These are phyloP conservation scores for Astragalus glycyphyllos DNA, from an alignment of 306 rosid species.

Conservation along the genomic window DNA sequence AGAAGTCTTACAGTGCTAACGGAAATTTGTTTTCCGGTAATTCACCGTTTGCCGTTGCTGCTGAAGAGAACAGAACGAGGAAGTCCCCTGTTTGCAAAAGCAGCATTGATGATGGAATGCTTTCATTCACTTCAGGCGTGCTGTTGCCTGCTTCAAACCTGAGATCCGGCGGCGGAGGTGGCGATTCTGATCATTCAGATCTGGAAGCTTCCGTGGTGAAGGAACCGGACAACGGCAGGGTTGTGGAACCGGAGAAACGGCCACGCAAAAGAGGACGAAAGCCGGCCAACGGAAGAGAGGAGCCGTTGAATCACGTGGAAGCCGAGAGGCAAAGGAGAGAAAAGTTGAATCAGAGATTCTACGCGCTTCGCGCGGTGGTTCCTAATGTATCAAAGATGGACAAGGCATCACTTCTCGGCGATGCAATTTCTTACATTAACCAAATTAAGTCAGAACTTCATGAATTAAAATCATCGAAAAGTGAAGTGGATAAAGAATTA, in stretches of 20 bases:
- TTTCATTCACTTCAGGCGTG: slow-evolving; percentile 84
- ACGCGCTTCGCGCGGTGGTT: slow-evolving; percentile 91
- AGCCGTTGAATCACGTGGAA: slow-evolving; percentile 91
- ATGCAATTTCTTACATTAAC: slow-evolving; percentile 81
- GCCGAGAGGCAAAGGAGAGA: slow-evolving; percentile 94
- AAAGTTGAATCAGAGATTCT: slow-evolving; percentile 90
- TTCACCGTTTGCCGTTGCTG: slow-evolving; percentile 43
- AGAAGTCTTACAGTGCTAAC: slow-evolving; percentile 41
- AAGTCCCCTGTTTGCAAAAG: slow-evolving; percentile 69
- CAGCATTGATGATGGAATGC: slow-evolving; percentile 80
- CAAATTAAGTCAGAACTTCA: slow-evolving; percentile 81
- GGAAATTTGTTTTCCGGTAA: slow-evolving; percentile 58
- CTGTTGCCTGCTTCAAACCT: slow-evolving; percentile 51
- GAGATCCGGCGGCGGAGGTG: slow-evolving; percentile 33
- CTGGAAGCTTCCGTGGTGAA: slow-evolving; percentile 82
- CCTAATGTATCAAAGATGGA: slow-evolving; percentile 98
- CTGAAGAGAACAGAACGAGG: slow-evolving; percentile 62
- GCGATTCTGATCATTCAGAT: slow-evolving; percentile 86
- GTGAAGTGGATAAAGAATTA: slow-evolving; percentile 68
- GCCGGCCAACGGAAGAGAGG: slow-evolving; percentile 95
- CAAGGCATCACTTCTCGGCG: slow-evolving; percentile 90
- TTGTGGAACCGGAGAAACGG: slow-evolving; percentile 74
- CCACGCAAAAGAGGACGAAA: slow-evolving; percentile 87
- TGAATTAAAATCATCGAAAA: slow-evolving; percentile 57
- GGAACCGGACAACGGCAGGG: slow-evolving; percentile 65